Percentiles rank a stretch among this genome's conserved stretches.
These are phyloP conservation scores for Lippia alba DNA, from an alignment of 305 asterid genomes.

Conservation along the genomic window DNA sequence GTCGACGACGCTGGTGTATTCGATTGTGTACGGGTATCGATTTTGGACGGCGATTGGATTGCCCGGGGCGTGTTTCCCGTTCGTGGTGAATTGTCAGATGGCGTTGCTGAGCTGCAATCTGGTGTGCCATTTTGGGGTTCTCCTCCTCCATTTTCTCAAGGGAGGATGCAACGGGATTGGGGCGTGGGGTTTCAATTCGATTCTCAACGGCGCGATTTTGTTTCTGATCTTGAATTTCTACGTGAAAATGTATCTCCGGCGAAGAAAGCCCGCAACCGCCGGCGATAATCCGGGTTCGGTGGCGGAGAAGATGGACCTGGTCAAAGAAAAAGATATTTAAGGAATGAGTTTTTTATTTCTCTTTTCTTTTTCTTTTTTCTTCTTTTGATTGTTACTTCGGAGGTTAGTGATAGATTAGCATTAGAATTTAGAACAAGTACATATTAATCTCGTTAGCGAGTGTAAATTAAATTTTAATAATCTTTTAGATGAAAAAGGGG, in stretches of 20 bases:
- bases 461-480: conserved; percentile 11
- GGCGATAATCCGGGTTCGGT: background rate
- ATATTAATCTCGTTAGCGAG: background rate
- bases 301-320: conserved; percentile 29
- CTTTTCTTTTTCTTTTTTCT: background rate
- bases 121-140: conserved; percentile 74
- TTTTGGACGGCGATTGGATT: conserved; percentile 86
- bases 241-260: conserved; percentile 50
- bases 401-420: conserved; percentile 9
- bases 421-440: background rate
- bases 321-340: conserved; percentile 45
- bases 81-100: conserved; percentile 76
- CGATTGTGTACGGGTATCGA: conserved; percentile 85
- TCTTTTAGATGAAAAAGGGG: background rate
- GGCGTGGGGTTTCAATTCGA: conserved; percentile 84
- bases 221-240: conserved; percentile 64
- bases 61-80: conserved; percentile 72
- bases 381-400: background rate
- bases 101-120: conserved; percentile 62
- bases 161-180: conserved; percentile 96
- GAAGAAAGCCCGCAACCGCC: conserved; percentile 18
- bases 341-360: conserved; percentile 9
- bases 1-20: conserved; percentile 53
- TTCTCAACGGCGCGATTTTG: conserved; percentile 71
- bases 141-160: conserved; percentile 64